These are phyloP conservation scores for Chalciporus pseudorubinellus DNA, from an alignment of 768 basidiomycete species.

Conservation along the genomic window DNA sequence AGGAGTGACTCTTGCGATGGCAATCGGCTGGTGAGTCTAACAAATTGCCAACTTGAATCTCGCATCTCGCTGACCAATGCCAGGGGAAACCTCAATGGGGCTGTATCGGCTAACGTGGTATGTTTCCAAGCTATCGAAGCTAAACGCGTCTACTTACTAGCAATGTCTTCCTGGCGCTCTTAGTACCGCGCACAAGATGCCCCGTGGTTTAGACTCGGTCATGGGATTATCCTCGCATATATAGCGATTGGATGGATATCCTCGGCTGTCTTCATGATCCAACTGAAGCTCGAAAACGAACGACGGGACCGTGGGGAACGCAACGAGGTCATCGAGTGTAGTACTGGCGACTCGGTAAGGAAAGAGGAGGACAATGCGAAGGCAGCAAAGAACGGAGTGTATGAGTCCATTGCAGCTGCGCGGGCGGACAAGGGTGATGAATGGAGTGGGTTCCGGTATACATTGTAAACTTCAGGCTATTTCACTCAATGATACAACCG, in stretches of 20 bases:
- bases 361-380: conserved; percentile 36
- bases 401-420: conserved; percentile 54
- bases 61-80: conserved; percentile 17
- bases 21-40: conserved; percentile 50
- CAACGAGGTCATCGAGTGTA: conserved; percentile 58
- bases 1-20: conserved; percentile 65
- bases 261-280: conserved; percentile 45
- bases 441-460: conserved; percentile 79
- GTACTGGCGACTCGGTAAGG: conserved; percentile 35
- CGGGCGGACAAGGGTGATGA: conserved; percentile 59
- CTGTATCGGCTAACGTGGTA: conserved; percentile 64
- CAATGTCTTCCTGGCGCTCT: too few species aligned
- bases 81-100: conserved; percentile 66
- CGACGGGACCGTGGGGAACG: conserved; percentile 64
- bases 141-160: neutral
- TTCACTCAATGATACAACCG: conserved; percentile 6
- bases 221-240: conserved; percentile 67
- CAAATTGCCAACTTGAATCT: neutral
- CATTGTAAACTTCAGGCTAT: conserved; percentile 30
- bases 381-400: conserved; percentile 50
- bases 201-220: conserved; percentile 70
- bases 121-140: conserved; percentile 21
- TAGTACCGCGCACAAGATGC: conserved; percentile 65
- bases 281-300: conserved; percentile 58
- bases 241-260: conserved; percentile 62